phyloP scores from a whole-genome alignment of 352 stramenopile genomes.

The Phytopythium sindhum region DNA sequence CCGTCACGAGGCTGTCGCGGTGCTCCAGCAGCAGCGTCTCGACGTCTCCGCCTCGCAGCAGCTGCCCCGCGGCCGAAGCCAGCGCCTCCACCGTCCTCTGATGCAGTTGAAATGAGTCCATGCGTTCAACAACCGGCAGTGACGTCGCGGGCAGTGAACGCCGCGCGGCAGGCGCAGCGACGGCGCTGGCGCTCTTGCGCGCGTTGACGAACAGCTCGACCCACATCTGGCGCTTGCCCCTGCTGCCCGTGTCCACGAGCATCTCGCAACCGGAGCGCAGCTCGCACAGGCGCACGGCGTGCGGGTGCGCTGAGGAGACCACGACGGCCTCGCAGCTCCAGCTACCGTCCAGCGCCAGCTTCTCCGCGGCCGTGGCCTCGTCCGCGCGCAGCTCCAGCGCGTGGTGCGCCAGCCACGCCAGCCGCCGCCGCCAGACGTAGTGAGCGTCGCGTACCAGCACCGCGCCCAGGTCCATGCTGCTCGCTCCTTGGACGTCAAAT shows the following conservation, averaged over 20 bases:
- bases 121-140: constrained; percentile 6
- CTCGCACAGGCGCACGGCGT: constrained; percentile 47
- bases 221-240: constrained; percentile 53
- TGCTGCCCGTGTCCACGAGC: constrained; percentile 36
- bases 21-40: constrained; percentile 24
- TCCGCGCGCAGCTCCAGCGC: constrained; percentile 30
- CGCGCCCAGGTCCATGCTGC: constrained; percentile 40
- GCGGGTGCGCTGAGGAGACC: constrained; percentile 56
- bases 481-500: background rate
- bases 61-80: constrained; percentile 16
- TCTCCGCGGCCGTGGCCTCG: constrained; percentile 15
- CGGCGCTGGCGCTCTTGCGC: constrained; percentile 19
- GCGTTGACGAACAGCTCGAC: constrained; percentile 39
- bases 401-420: constrained; percentile 29
- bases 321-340: constrained; percentile 50
- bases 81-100: constrained; percentile 27
- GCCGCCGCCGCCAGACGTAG: constrained; percentile 44
- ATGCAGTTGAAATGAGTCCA: background rate
- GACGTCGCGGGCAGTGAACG: background rate
- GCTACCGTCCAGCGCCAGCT: constrained; percentile 36
- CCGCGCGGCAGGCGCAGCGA: constrained; percentile 3
- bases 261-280: constrained; percentile 38
- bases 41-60: constrained; percentile 31
- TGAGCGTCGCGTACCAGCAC: constrained; percentile 46
- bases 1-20: constrained; percentile 16